These are phyloP conservation scores for Parietaria judaica DNA, from an alignment of 306 rosid genomes.

Conservation along the genomic window DNA sequence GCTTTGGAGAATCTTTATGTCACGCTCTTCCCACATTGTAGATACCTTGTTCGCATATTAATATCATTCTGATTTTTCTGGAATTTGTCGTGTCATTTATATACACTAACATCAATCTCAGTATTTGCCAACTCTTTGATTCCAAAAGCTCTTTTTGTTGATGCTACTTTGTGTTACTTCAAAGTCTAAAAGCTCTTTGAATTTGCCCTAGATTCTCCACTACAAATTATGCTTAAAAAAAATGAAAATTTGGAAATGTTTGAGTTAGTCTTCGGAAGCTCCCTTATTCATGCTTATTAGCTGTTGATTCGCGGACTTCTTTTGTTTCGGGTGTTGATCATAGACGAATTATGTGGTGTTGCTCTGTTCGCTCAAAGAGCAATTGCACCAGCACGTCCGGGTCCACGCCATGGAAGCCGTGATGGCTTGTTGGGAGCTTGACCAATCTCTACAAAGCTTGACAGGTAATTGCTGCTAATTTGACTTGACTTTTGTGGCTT, in stretches of 20 bases:
- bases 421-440: constrained; percentile 91
- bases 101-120: constrained; percentile 12
- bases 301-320: not conserved
- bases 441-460: constrained; percentile 77
- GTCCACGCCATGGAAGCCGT: constrained; percentile 96
- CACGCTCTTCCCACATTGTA: constrained; percentile 25
- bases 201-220: not conserved
- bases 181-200: not conserved
- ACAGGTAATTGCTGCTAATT: constrained; percentile 37
- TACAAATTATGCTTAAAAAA: not conserved
- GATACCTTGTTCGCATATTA: not conserved
- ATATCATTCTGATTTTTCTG: constrained; percentile 8
- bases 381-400: constrained; percentile 79
- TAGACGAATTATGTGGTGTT: constrained; percentile 68
- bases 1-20: constrained; percentile 44
- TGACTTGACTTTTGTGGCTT: no score
- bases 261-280: not conserved
- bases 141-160: not conserved
- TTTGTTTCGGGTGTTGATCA: constrained; percentile 9
- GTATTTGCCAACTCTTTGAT: constrained; percentile 12
- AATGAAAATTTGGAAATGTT: not conserved
- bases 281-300: not conserved
- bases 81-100: constrained; percentile 29
- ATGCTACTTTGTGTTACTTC: not conserved
- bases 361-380: constrained; percentile 77